phyloP scores from a whole-genome alignment of 495 filamentous ascomycete species.

The Pseudevernia furfuracea region DNA sequence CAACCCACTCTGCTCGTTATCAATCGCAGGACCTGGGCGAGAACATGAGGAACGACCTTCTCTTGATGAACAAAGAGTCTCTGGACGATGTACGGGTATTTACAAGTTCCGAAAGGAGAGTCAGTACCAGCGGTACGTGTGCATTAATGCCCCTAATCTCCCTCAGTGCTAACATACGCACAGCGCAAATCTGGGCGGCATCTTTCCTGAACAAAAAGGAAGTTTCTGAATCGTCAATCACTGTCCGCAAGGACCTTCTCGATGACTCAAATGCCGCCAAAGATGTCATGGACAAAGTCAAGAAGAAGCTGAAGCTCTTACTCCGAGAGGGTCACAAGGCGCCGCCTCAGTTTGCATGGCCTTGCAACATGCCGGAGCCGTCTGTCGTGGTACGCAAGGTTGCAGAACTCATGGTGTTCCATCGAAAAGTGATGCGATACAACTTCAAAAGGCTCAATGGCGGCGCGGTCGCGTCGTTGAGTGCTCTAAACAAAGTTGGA shows the following conservation, averaged over 20 bases:
- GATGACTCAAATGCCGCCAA: conserved; percentile 99
- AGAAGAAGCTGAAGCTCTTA: conserved; percentile 93
- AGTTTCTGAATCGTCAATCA: conserved; percentile 71
- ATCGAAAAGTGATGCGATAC: conserved; percentile 84
- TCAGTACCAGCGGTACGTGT: conserved; percentile 72
- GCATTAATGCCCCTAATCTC: not conserved
- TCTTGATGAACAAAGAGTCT: conserved; percentile 85
- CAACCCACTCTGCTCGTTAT: conserved; percentile 93
- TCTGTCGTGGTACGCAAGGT: conserved; percentile 84
- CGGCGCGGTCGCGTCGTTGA: conserved; percentile 51
- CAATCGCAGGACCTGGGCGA: conserved; percentile 89
- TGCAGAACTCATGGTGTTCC: conserved; percentile 94
- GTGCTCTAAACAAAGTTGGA: conserved; percentile 35
- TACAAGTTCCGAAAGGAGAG: conserved; percentile 87
- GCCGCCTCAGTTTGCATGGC: conserved; percentile 94
- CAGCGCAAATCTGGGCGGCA: conserved; percentile 89
- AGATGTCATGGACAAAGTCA: conserved; percentile 99
- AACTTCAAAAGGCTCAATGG: conserved; percentile 75
- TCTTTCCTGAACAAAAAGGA: conserved; percentile 86
- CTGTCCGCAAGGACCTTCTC: conserved; percentile 84
- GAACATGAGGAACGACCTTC: conserved; percentile 90
- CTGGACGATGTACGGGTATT: conserved; percentile 87
- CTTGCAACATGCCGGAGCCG: conserved; percentile 81
- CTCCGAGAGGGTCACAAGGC: conserved; percentile 80
- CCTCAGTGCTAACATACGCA: conserved; percentile 23